Evolutionary conservation across 1,284 basidiomycete species (phyloP), one percentile per base, ranked within the genome.

Genomic region (Neonothopanus nambi): DNA sequence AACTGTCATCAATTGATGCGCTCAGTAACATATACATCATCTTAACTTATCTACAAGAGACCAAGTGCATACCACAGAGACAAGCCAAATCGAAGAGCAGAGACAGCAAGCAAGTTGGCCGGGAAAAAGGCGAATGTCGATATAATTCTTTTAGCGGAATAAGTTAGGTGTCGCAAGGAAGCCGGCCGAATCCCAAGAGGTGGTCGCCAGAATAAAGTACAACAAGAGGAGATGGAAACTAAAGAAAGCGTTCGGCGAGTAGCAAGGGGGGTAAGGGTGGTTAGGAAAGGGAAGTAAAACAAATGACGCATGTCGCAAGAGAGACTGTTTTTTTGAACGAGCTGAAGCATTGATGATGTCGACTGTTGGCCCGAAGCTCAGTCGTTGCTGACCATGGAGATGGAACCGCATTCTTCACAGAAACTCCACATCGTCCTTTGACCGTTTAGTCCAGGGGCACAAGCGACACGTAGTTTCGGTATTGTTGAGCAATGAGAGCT

Each of bases 401-500:
- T 90, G 54, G 89, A 85, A 69, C 89, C 89, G 66, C 89, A 92
- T 74, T 90, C 79, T 76, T 91, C 87, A 69, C 89, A 92, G 67
- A 87, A 85, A 61, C 84, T 87, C 89, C 89, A 92, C 85, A 92
- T 91, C 24, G 88, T 85, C 61, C 85, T 75, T 65, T 77, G 76
- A 59, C 84, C 85, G 55, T 80, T 79, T 54, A 76, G 66, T 51
- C 82, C 79, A 23, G 82, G 67, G 42, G 83, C 79, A 59, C 85
- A 87, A 37, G 85, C 83, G 52, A 87, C 73, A 58, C 82, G 81
- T 58, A 87, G 77, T 67, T 86, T 91, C 13, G 89, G 89, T 57
- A 92, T 89, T 69, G 89, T 87, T 30, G 81, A 83, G 63, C 89
- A 92, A 51, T 76, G 77, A 52, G 81, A 74, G 47, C 85, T 89